Evolutionary conservation across 352 stramenopile genomes (phyloP).

Genomic region (Globisporangium recalcitrans): DNA sequence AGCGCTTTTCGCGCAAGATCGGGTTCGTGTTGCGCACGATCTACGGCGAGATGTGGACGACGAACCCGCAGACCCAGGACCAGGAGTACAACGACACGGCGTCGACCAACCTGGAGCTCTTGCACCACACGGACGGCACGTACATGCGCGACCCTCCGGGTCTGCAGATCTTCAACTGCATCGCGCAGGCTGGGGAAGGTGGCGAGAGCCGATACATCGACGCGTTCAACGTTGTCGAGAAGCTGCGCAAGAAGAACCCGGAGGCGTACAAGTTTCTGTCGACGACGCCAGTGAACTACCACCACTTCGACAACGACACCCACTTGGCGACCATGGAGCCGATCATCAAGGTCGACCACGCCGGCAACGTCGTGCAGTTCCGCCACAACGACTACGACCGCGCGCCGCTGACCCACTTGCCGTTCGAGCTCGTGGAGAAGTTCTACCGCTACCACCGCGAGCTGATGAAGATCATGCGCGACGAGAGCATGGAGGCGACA

Average conservation of each 20-base stretch:
- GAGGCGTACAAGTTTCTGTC: constrained; percentile 69
- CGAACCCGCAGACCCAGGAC: constrained; percentile 57
- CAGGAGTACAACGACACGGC: constrained; percentile 87
- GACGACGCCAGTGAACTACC: constrained; percentile 67
- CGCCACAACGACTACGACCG: constrained; percentile 89
- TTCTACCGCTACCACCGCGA: constrained; percentile 78
- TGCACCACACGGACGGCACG: constrained; percentile 85
- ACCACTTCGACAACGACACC: constrained; percentile 70
- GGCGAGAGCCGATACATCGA: constrained; percentile 80
- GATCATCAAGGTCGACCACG: constrained; percentile 71
- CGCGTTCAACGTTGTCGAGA: constrained; percentile 72
- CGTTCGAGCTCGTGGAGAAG: constrained; percentile 54
- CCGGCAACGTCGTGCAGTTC: constrained; percentile 72
- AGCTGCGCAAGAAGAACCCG: constrained; percentile 42
- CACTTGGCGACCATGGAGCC: constrained; percentile 78
- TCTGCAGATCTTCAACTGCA: constrained; percentile 89
- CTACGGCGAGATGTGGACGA: constrained; percentile 89
- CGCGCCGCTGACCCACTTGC: constrained; percentile 71
- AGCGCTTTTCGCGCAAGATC: constrained; percentile 76
- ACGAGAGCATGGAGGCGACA: constrained; percentile 54
- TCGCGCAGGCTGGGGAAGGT: constrained; percentile 61
- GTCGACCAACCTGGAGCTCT: constrained; percentile 79
- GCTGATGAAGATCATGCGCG: constrained; percentile 61
- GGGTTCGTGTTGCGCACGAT: constrained; percentile 84
- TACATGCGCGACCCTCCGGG: constrained; percentile 86